Conservation (phyloP, 208 protist species). For the Phytomonas serpens region DNA sequence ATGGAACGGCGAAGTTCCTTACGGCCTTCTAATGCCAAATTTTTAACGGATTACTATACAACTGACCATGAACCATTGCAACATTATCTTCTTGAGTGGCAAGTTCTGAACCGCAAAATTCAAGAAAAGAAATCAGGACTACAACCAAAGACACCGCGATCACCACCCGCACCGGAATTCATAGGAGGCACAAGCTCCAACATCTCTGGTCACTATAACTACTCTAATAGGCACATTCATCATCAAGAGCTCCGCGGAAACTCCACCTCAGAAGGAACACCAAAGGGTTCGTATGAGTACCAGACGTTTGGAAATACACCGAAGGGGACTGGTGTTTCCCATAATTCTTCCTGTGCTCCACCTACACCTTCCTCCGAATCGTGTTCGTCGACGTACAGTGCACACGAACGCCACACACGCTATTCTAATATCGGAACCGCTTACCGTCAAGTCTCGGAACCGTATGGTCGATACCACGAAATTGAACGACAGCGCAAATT, state of each 20-base stretch:
- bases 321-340: neutral
- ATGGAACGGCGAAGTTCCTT: neutral
- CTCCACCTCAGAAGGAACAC: neutral
- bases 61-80: neutral
- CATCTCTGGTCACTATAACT: neutral
- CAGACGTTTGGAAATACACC: neutral
- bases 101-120: neutral
- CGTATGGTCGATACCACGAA: conserved; percentile 61
- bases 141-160: neutral
- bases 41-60: neutral
- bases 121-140: neutral
- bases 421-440: conserved; percentile 28
- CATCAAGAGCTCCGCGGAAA: neutral
- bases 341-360: neutral
- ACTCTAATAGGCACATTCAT: neutral
- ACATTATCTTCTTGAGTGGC: neutral
- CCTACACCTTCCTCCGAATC: conserved; percentile 4
- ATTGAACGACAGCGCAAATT: conserved; percentile 54
- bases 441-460: conserved; percentile 32
- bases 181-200: neutral
- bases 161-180: neutral
- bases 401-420: conserved; percentile 38
- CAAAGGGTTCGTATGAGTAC: neutral
- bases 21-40: neutral
- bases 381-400: conserved; percentile 16